A percentile compares a stretch with the other conserved stretches of the same genome.
Conservation (phyloP, 164 flowering plant genomes). For the Annona squamosa region DNA sequence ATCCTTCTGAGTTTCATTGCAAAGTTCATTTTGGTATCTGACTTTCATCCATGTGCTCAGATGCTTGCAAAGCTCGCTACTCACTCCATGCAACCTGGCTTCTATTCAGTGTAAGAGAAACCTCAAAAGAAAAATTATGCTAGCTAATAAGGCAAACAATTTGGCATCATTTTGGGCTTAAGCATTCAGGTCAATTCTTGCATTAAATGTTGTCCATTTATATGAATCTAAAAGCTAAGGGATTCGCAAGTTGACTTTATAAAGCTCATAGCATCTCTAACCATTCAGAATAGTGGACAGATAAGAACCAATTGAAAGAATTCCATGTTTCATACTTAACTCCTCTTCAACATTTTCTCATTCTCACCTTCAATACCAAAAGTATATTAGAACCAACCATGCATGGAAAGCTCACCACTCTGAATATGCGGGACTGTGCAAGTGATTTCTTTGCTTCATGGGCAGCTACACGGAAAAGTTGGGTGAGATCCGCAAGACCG, state of each 20-base stretch:
- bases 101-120: neutral
- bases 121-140: neutral
- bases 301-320: too few species aligned
- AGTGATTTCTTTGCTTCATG: constrained; percentile 88
- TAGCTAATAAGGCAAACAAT: neutral
- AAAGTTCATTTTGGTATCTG: too few species aligned
- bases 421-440: constrained; percentile 64
- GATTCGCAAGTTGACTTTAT: neutral
- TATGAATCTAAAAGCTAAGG: neutral
- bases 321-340: neutral
- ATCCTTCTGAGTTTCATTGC: too few species aligned
- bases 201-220: neutral
- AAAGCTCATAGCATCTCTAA: neutral
- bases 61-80: neutral
- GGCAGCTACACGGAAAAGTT: constrained; percentile 67
- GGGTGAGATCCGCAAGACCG: constrained; percentile 75
- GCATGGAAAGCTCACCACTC: constrained; percentile 54
- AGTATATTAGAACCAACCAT: neutral
- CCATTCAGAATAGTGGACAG: neutral
- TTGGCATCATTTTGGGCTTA: neutral
- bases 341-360: neutral
- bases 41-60: too few species aligned
- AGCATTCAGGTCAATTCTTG: neutral
- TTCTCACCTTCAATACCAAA: neutral
- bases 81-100: neutral